Evolutionary conservation across 768 basidiomycete genomes (phyloP), one percentile per base, ranked within the genome.

Genomic region (Trametes coccinea): DNA sequence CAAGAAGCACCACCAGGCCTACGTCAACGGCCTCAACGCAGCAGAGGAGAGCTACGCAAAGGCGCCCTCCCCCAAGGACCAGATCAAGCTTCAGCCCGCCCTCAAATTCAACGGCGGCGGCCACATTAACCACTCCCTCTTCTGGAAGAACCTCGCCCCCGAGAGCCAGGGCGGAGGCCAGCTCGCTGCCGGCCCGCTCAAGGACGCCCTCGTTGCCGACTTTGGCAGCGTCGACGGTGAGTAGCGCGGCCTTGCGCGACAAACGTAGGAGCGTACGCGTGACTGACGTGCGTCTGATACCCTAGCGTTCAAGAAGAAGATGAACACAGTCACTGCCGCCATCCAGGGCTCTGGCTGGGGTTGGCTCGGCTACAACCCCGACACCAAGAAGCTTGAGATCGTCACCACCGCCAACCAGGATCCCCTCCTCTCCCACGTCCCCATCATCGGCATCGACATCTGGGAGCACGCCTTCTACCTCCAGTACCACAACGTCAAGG

Each of bases 341-440:
- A 90, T 99, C 56, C 97, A 99, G 76, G 97, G 97, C 30, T 93
- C 91, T 67, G 97, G 97, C 2, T 99, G 97, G 97, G 96, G 95
- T 47, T 99, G 97, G 97, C 82, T 99, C 61, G 93, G 91, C 33
- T 91, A 84, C 72, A 89, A 89, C 73, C 60, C 82, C 13, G 66
- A 71, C 29, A 83, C 80, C 41, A 84, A 87, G 75, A 89, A 84
- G 75, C 85, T 99, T 51, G 95, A 96, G 74, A 84, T 97, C 54
- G 86, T 90, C 54, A 94, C 96, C 22, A 99, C 97, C 11, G 78
- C 93, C 6, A 98, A 99, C 79, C 97, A 99, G 78, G 97, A 99
- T 73, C 97, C 97, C 29, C 77, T 94, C 53, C 76, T 84, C n/a
- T 75, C 88, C 3, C 92, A 95, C 75, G 81, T 83, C 16, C 95